A percentile compares a stretch with the other conserved stretches of the same genome.
These are phyloP conservation scores for Colletotrichum caudatum DNA, from an alignment of 2,329 filamentous ascomycete species.

Conservation along the genomic window DNA sequence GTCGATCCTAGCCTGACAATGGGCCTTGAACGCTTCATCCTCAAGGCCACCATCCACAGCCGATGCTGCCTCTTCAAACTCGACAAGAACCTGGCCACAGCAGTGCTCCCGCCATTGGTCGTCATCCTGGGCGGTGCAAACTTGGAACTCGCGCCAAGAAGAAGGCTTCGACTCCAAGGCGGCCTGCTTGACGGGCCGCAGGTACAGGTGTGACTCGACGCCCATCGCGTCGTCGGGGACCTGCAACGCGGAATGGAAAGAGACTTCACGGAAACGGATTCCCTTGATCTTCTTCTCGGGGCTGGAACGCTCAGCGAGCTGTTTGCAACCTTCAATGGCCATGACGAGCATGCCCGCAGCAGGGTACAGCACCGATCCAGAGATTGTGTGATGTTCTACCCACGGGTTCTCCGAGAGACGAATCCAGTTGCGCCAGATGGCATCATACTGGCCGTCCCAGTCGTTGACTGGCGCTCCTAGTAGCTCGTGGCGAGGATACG, in stretches of 20 bases:
- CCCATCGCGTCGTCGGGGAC: constrained; percentile 7
- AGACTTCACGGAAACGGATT: constrained; percentile 24
- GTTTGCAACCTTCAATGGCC: constrained; percentile 47
- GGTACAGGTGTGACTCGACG: constrained; percentile 20
- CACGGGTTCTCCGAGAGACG: constrained; percentile 48
- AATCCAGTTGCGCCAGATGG: constrained; percentile 44
- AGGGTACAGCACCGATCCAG: constrained; percentile 48
- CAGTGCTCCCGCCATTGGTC: constrained; percentile 25
- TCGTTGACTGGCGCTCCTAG: constrained; percentile 30
- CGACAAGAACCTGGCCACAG: background rate
- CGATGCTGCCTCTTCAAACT: constrained; percentile 1
- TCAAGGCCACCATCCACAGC: constrained; percentile 20
- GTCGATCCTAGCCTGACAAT: background rate
- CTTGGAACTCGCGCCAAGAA: constrained; percentile 24
- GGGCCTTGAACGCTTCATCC: background rate
- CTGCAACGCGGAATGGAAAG: constrained; percentile 20
- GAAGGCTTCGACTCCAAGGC: constrained; percentile 13
- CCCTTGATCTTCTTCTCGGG: constrained; percentile 28
- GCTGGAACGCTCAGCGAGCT: constrained; percentile 39
- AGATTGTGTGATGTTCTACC: constrained; percentile 50
- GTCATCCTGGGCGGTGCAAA: constrained; percentile 29
- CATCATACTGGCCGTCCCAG: constrained; percentile 43
- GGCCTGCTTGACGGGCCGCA: constrained; percentile 18
- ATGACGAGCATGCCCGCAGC: constrained; percentile 48
- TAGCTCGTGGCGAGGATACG: constrained; percentile 37